Conservation (phyloP, 225 moss, liverwort and hornwort genomes). For the Rhytidiadelphus loreus region DNA sequence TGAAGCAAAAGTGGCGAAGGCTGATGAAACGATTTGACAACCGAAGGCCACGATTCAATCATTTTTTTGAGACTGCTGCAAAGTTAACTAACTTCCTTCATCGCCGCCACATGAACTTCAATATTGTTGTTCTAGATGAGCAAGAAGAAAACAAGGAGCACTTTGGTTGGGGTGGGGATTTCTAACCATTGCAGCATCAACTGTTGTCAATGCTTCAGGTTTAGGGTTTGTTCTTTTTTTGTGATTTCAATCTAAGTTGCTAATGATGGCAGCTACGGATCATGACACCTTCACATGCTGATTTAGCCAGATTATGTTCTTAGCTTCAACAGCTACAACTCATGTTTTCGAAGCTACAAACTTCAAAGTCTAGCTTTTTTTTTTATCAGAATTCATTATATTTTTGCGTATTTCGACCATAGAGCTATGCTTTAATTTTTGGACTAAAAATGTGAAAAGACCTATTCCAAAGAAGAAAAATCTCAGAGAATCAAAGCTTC, state of each 20-base stretch:
- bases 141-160: neutral
- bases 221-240: neutral
- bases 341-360: neutral
- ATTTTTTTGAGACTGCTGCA: no score
- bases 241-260: neutral
- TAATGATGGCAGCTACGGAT: neutral
- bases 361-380: no score
- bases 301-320: neutral
- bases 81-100: no score
- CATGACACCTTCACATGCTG: neutral
- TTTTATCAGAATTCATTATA: no score
- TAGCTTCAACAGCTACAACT: neutral
- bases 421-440: no score
- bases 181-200: neutral
- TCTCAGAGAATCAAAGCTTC: no score
- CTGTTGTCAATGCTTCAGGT: neutral
- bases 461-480: no score
- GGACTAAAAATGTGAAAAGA: no score
- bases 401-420: no score
- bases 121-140: neutral
- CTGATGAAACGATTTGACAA: no score
- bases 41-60: rapidly evolving
- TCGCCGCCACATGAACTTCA: no score
- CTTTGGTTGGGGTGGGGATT: neutral
- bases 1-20: no score